Evolutionary conservation across 2,329 filamentous ascomycete species (phyloP).

Genomic region (Emmonsiellopsis sp.): DNA sequence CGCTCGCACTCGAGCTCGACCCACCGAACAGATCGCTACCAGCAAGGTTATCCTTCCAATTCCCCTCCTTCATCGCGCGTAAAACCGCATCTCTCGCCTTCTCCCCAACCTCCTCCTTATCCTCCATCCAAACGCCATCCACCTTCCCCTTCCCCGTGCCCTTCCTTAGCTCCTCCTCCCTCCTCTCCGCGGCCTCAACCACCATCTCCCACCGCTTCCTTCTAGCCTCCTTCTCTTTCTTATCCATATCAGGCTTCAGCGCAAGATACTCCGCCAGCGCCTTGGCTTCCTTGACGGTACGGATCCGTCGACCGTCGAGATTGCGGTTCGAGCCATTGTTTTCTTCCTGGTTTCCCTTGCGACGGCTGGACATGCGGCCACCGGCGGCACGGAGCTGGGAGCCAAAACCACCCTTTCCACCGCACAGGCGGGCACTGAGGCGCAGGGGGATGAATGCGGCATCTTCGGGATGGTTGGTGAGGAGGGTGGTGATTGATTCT

Average conservation of each 20-base stretch:
- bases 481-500: slow-evolving; percentile 51
- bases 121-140: slow-evolving; percentile 90
- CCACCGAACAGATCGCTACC: slow-evolving; percentile 26
- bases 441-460: slow-evolving; percentile 72
- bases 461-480: slow-evolving; percentile 36
- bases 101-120: slow-evolving; percentile 82
- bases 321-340: slow-evolving; percentile 88
- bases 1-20: slow-evolving; percentile 32
- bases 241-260: slow-evolving; percentile 95
- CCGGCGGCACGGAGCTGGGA: slow-evolving; percentile 94
- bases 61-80: slow-evolving; percentile 58
- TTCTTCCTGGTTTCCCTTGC: slow-evolving; percentile 74
- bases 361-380: slow-evolving; percentile 94
- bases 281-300: slow-evolving; percentile 93
- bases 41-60: slow-evolving; percentile 35
- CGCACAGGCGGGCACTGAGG: slow-evolving; percentile 67
- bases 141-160: slow-evolving; percentile 55
- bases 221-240: slow-evolving; percentile 80
- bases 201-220: slow-evolving; percentile 77
- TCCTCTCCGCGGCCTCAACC: slow-evolving; percentile 72
- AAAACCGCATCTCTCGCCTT: slow-evolving; percentile 71
- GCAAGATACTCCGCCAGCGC: slow-evolving; percentile 89
- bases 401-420: slow-evolving; percentile 96
- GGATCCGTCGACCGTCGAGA: slow-evolving; percentile 77
- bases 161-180: slow-evolving; percentile 71